Evolutionary conservation across 495 filamentous ascomycete species (phyloP).

Genomic region (Aspergillus coremiiformis): DNA sequence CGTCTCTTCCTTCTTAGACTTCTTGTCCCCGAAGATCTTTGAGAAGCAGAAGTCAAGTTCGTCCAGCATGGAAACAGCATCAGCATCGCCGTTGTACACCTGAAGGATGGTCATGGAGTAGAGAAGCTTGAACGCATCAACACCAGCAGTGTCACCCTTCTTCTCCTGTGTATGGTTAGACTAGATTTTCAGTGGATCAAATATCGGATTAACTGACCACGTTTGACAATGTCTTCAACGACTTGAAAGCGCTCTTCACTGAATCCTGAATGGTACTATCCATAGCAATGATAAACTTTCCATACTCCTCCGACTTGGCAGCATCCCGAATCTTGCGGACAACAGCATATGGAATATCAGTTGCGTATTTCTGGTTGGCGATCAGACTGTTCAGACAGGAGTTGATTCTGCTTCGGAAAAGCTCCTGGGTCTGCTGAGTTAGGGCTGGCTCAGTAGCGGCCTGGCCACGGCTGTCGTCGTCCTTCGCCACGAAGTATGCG

Average conservation of each 20-base stretch:
- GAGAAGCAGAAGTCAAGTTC: constrained; percentile 68
- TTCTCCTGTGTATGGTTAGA: constrained; percentile 26
- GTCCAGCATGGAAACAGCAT: constrained; percentile 67
- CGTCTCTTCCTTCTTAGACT: constrained; percentile 41
- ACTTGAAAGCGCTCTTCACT: constrained; percentile 54
- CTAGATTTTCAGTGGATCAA: not conserved
- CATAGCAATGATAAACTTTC: constrained; percentile 50
- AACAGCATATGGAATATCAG: constrained; percentile 43
- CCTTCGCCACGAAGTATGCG: constrained; percentile 34
- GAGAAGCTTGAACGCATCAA: constrained; percentile 65
- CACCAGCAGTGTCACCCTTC: constrained; percentile 27
- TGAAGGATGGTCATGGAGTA: constrained; percentile 83
- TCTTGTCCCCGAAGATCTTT: constrained; percentile 45
- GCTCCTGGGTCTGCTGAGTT: constrained; percentile 54
- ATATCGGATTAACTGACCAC: constrained; percentile 27
- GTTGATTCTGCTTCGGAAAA: constrained; percentile 61
- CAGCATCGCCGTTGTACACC: constrained; percentile 80
- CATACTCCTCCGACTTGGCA: constrained; percentile 33
- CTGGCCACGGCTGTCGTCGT: constrained; percentile 10
- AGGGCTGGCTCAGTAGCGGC: constrained; percentile 34
- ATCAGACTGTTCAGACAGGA: constrained; percentile 64
- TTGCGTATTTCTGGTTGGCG: constrained; percentile 48
- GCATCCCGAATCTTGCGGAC: constrained; percentile 44
- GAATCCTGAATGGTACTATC: constrained; percentile 54
- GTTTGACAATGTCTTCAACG: constrained; percentile 61